Conservation (phyloP, 2,329 filamentous ascomycete genomes). For the Sporothrix pallida region DNA sequence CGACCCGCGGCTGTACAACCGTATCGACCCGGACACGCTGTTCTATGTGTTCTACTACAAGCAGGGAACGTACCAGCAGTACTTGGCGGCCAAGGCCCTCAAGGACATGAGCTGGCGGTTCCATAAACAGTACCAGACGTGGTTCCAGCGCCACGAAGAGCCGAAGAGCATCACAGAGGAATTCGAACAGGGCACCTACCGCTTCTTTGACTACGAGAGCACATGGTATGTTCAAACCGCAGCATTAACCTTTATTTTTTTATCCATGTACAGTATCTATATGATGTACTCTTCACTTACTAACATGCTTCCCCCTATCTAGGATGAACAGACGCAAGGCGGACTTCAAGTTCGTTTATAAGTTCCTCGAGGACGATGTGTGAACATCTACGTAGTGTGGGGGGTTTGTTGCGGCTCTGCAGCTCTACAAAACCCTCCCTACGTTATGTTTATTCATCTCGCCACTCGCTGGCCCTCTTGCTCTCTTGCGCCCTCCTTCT, state of each 20-base stretch:
- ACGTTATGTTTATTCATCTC: no score
- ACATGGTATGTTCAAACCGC: constrained; percentile 75
- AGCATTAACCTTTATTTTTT: not conserved
- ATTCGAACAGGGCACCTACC: constrained; percentile 97
- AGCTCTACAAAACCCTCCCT: not conserved
- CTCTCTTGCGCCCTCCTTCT: not conserved
- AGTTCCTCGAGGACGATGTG: constrained; percentile 94
- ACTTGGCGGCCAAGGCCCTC: constrained; percentile 91
- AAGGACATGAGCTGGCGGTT: constrained; percentile 99
- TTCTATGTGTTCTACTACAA: constrained; percentile 99
- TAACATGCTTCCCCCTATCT: constrained; percentile 29
- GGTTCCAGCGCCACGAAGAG: constrained; percentile 98
- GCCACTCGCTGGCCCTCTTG: no score
- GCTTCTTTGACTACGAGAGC: constrained; percentile 99
- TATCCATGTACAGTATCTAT: constrained; percentile 12
- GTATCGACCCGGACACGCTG: constrained; percentile 92
- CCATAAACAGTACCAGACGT: constrained; percentile 99
- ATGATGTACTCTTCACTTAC: not conserved
- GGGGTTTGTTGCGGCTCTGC: not conserved
- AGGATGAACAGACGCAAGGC: constrained; percentile 99
- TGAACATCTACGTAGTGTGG: constrained; percentile 44
- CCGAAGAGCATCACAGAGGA: constrained; percentile 98
- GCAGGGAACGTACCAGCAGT: constrained; percentile 94
- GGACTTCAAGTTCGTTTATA: constrained; percentile 98
- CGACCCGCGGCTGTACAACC: constrained; percentile 82